Evolutionary conservation across 306 rosid genomes (phyloP).

Genomic region (Begonia peltatifolia): DNA sequence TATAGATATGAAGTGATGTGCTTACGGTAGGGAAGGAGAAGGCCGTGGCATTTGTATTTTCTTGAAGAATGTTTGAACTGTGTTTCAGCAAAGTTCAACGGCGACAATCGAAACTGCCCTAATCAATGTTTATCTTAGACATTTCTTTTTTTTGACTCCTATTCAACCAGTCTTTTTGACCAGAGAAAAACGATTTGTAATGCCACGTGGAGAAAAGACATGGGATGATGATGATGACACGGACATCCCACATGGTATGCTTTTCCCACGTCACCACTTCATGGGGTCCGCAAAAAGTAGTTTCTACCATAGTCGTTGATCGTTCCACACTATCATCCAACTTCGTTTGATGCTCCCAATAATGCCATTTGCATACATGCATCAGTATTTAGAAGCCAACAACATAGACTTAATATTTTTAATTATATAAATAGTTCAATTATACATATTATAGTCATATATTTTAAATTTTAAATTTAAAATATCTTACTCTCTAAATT

Average conservation of each 20-base stretch:
- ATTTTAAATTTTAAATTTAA: too few relatives aligned
- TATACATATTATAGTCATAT: too few relatives aligned
- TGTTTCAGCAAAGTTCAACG: not conserved
- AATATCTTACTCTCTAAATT: too few relatives aligned
- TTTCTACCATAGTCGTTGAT: too few relatives aligned
- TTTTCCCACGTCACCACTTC: conserved; percentile 6
- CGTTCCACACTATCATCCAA: not conserved
- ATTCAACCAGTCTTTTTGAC: too few relatives aligned
- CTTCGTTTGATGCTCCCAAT: not conserved
- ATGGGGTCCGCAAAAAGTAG: conserved; percentile 2
- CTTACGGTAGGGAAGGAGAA: not conserved
- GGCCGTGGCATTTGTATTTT: not conserved
- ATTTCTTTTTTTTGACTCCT: not conserved
- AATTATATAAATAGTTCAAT: too few relatives aligned
- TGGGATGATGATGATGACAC: conserved; percentile 7
- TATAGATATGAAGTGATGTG: too few relatives aligned
- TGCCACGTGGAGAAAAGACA: conserved; percentile 14
- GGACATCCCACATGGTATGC: conserved; percentile 21
- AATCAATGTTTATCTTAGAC: not conserved
- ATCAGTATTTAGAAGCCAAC: too few relatives aligned
- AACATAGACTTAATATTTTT: too few relatives aligned
- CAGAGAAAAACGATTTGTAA: not conserved
- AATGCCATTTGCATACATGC: not conserved
- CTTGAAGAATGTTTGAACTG: not conserved
- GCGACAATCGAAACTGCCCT: not conserved